Conservation (phyloP, 225 moss, liverwort and hornwort genomes). For the Sphagnum contortum region DNA sequence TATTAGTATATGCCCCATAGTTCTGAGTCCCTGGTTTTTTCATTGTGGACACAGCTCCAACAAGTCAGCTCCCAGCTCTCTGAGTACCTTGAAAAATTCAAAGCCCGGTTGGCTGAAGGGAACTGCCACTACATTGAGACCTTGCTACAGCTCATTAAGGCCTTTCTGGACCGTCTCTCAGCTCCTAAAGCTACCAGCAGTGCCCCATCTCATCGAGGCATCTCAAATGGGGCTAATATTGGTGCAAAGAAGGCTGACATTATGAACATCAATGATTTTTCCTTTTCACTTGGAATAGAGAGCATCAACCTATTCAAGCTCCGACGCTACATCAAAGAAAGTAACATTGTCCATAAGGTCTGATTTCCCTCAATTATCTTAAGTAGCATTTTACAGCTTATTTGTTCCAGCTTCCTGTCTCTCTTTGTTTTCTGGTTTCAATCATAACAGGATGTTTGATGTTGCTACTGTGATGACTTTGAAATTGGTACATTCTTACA, state of each 20-base stretch:
- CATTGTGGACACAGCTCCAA: slow-evolving; percentile 36
- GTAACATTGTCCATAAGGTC: slow-evolving; percentile 98
- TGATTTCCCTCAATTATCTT: not conserved
- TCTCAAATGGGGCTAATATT: slow-evolving; percentile 6
- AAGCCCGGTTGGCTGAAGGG: slow-evolving; percentile 65
- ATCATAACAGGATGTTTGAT: too few species aligned
- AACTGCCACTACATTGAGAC: slow-evolving; percentile 82
- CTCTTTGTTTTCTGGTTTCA: not conserved
- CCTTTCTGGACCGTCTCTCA: slow-evolving; percentile 53
- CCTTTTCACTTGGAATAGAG: slow-evolving; percentile 82
- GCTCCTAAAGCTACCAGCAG: slow-evolving; percentile 6
- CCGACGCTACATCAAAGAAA: slow-evolving; percentile 84
- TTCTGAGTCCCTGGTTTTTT: not conserved
- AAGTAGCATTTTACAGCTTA: not conserved
- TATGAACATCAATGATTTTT: slow-evolving; percentile 85
- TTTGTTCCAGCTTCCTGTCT: not conserved
- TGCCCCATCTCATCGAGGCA: slow-evolving; percentile 16
- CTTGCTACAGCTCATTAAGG: slow-evolving; percentile 60
- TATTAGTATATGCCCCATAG: too few species aligned
- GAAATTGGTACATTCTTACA: too few species aligned
- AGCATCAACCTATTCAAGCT: slow-evolving; percentile 87
- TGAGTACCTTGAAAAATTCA: slow-evolving; percentile 83
- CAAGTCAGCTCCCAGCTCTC: slow-evolving; percentile 85
- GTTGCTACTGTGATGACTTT: too few species aligned
- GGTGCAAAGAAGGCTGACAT: slow-evolving; percentile 33